phyloP scores from a whole-genome alignment of 768 basidiomycete genomes.

The Tulasnella sp. region DNA sequence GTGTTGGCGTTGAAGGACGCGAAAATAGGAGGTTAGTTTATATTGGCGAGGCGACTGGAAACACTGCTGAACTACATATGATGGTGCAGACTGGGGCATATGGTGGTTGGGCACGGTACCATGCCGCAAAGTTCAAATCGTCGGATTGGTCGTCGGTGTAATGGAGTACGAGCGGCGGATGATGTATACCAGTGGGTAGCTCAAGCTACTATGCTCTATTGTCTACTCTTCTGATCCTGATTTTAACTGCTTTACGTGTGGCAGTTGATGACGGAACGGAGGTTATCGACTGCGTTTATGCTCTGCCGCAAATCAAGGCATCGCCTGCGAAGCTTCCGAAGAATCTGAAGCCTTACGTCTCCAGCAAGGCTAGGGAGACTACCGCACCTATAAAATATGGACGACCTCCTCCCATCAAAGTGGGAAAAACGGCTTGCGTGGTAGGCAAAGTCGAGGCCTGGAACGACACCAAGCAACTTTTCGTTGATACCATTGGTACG shows the following conservation, averaged over 20 bases:
- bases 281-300: constrained; percentile 63
- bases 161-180: constrained; percentile 54
- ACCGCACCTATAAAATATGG: constrained; percentile 41
- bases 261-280: constrained; percentile 76
- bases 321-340: constrained; percentile 33
- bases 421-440: constrained; percentile 50
- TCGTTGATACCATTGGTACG: constrained; percentile 54
- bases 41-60: constrained; percentile 23
- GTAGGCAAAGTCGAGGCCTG: constrained; percentile 47
- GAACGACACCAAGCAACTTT: constrained; percentile 47
- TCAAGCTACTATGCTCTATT: not conserved
- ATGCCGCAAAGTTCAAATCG: constrained; percentile 59
- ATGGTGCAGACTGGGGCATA: constrained; percentile 17
- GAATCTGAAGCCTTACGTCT: constrained; percentile 23
- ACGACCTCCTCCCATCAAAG: constrained; percentile 34
- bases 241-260: not conserved
- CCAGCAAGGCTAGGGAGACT: constrained; percentile 21
- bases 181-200: constrained; percentile 2
- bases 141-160: constrained; percentile 63
- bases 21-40: constrained; percentile 34
- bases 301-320: constrained; percentile 34
- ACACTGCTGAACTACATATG: not conserved
- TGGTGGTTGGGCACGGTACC: constrained; percentile 44
- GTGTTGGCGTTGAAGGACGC: constrained; percentile 48
- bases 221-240: not conserved